These are phyloP conservation scores for Dipteronia dyeriana DNA, from an alignment of 345 rosid genomes.

Conservation along the genomic window DNA sequence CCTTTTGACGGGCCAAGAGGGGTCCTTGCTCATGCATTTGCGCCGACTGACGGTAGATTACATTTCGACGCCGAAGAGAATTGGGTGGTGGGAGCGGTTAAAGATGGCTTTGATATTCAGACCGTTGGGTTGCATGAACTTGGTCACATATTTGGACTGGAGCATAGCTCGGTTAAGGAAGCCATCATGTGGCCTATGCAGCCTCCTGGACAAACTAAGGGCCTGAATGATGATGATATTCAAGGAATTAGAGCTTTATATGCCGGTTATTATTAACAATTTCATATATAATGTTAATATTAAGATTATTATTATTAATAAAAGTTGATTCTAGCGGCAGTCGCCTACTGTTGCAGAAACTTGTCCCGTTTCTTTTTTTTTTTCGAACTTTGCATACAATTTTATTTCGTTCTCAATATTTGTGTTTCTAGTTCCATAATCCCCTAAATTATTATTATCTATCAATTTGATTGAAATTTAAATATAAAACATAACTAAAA, in stretches of 20 bases:
- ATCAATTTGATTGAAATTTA: too few species aligned
- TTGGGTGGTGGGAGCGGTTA: background rate
- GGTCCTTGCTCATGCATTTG: background rate
- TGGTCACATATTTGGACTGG: constrained; percentile 8
- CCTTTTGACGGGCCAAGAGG: constrained; percentile 18
- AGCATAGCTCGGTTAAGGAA: background rate
- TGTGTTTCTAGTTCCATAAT: too few species aligned
- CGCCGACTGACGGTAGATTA: background rate
- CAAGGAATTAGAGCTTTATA: constrained; percentile 15
- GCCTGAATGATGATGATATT: constrained; percentile 12
- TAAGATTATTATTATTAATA: too few species aligned
- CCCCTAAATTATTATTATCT: too few species aligned
- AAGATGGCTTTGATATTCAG: background rate
- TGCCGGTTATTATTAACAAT: background rate
- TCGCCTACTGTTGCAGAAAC: too few species aligned
- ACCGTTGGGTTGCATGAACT: constrained; percentile 21
- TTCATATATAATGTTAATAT: background rate
- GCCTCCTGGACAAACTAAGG: background rate
- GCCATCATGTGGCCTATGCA: constrained; percentile 11
- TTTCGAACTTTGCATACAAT: too few species aligned
- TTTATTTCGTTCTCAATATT: too few species aligned
- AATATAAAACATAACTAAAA: too few species aligned
- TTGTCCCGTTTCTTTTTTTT: too few species aligned
- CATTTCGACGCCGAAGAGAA: constrained; percentile 4
- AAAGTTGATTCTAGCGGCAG: too few species aligned